Evolutionary conservation across 176 grass and related monocot species (phyloP).

Genomic region (Saccharum spontaneum): DNA sequence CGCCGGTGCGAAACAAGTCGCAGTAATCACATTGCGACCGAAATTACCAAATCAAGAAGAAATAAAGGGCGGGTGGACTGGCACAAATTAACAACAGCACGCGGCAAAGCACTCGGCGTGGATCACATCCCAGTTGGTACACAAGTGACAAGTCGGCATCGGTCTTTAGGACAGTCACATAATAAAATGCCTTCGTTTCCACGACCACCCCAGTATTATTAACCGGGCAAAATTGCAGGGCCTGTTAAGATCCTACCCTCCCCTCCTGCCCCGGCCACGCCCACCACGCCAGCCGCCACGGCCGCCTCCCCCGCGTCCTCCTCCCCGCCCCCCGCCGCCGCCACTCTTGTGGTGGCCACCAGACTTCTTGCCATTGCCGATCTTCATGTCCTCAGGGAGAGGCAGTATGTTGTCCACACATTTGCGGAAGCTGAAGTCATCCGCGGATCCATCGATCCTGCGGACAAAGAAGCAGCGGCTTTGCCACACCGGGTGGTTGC

Average conservation of each 20-base stretch:
- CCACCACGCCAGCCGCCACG: constrained; percentile 48
- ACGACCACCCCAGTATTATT: background rate
- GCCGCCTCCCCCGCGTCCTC: constrained; percentile 24
- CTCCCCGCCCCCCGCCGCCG: constrained; percentile 38
- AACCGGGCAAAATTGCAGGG: constrained; percentile 33
- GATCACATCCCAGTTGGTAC: constrained; percentile 36
- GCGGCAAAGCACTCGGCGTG: background rate
- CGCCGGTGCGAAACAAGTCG: too few species aligned
- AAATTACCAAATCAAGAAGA: background rate
- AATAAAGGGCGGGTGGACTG: background rate
- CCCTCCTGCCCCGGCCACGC: constrained; percentile 47
- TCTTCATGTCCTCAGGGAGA: constrained; percentile 77
- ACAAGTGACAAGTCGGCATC: background rate
- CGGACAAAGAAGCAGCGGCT: constrained; percentile 85
- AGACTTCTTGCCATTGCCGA: constrained; percentile 40
- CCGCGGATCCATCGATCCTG: constrained; percentile 60
- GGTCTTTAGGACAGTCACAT: constrained; percentile 5
- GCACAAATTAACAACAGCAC: background rate
- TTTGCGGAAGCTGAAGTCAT: constrained; percentile 99
- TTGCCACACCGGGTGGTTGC: constrained; percentile 63
- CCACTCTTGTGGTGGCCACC: constrained; percentile 39
- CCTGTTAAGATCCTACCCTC: background rate
- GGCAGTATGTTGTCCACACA: constrained; percentile 85
- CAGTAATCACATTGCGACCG: too few species aligned
- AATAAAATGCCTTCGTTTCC: constrained; percentile 6